A percentile compares a stretch with the other conserved stretches of the same genome.
phyloP scores from a whole-genome alignment of 2,329 filamentous ascomycete genomes.

The Penicillium janthinellum region DNA sequence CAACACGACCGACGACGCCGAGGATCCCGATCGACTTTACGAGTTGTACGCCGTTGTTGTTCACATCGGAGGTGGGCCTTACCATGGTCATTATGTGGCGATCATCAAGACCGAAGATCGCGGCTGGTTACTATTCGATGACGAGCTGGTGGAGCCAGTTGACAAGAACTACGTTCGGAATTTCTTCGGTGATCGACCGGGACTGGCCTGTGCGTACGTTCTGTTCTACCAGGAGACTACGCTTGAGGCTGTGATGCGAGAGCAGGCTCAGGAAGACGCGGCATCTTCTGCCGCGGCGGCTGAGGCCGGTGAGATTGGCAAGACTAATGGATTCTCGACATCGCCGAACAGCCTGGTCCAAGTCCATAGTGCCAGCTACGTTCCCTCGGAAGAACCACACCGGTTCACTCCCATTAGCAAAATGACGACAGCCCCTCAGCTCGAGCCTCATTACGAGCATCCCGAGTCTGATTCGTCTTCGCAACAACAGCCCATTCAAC shows the following conservation, averaged over 20 bases:
- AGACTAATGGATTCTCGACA: slow-evolving; percentile 35
- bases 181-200: slow-evolving; percentile 92
- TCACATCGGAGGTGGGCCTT: slow-evolving; percentile 94
- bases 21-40: slow-evolving; percentile 90
- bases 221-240: slow-evolving; percentile 96
- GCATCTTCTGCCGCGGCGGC: slow-evolving; percentile 46
- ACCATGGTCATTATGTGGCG: slow-evolving; percentile 96
- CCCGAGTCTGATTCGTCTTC: slow-evolving; percentile 23
- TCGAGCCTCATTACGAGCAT: slow-evolving; percentile 49
- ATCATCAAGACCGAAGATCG: slow-evolving; percentile 97
- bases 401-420: slow-evolving; percentile 36
- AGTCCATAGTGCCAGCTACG: slow-evolving; percentile 42
- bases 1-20: slow-evolving; percentile 94
- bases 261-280: slow-evolving; percentile 78
- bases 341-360: slow-evolving; percentile 39
- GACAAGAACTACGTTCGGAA: slow-evolving; percentile 95
- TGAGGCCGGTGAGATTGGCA: slow-evolving; percentile 45
- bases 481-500: slow-evolving; percentile 12
- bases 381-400: slow-evolving; percentile 41
- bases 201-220: slow-evolving; percentile 92
- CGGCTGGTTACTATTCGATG: slow-evolving; percentile 95
- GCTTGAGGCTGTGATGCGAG: slow-evolving; percentile 67
- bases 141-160: slow-evolving; percentile 97
- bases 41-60: slow-evolving; percentile 97
- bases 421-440: slow-evolving; percentile 47